phyloP scores from a whole-genome alignment of 1,284 basidiomycete species.

The Phellopilus nigrolimitatus region DNA sequence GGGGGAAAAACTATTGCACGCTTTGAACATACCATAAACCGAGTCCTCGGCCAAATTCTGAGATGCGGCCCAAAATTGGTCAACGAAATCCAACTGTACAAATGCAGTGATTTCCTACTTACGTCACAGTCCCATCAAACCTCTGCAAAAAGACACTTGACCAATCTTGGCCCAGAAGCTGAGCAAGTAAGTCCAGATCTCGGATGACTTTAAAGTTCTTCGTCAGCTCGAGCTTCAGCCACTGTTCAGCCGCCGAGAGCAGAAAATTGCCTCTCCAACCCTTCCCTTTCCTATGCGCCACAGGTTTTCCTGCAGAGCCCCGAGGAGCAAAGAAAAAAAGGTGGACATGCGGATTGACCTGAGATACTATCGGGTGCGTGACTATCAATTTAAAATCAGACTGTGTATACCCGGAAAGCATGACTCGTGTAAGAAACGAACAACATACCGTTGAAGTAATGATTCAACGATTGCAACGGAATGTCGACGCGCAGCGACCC shows the following conservation, averaged over 20 bases:
- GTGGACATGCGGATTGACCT: conserved; percentile 97
- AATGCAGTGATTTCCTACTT: conserved; percentile 30
- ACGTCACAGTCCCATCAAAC: conserved; percentile 82
- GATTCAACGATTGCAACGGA: conserved; percentile 85
- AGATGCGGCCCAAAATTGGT: no score
- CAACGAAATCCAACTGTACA: no score
- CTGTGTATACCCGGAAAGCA: conserved; percentile 14
- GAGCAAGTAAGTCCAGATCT: conserved; percentile 87
- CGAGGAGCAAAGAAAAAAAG: conserved; percentile 96
- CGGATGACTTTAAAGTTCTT: conserved; percentile 97
- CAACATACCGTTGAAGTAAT: conserved; percentile 80
- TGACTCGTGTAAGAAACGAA: background rate
- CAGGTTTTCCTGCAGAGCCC: conserved; percentile 91
- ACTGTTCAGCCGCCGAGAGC: conserved; percentile 87
- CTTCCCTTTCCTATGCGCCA: conserved; percentile 89
- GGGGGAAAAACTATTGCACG: conserved; percentile 5
- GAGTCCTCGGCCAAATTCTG: conserved; percentile 85
- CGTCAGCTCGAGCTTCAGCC: conserved; percentile 89
- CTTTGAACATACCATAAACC: conserved; percentile 50
- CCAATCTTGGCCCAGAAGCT: conserved; percentile 91
- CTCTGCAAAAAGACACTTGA: conserved; percentile 89
- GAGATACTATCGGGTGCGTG: conserved; percentile 92
- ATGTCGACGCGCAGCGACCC: conserved; percentile 92
- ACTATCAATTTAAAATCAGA: conserved; percentile 45
- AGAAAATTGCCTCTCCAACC: conserved; percentile 97